Evolutionary conservation across 108 stramenopile genomes (phyloP), one percentile per base, ranked within the genome.

Genomic region (Nannochloropsis gaditana): DNA sequence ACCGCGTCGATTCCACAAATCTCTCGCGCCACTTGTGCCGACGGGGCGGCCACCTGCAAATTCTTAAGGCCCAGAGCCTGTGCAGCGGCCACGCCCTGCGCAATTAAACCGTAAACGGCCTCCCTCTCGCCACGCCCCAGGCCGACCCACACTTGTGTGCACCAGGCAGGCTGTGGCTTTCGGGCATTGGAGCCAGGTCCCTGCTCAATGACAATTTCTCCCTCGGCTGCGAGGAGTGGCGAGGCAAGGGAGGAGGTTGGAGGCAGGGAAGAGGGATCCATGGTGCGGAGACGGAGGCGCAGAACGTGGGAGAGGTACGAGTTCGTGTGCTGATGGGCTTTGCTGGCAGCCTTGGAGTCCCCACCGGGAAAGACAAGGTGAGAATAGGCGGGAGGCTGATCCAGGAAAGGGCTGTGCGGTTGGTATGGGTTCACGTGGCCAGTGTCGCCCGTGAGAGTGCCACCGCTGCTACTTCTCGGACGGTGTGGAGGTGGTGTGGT

Each of bases 331-430:
- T 73, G 59, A 73, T n/a, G n/a, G 4, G 59, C 59, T n/a, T n/a
- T 73, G n/a, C 59, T 73, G 59, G 59, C 59, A n/a, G 59, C 59
- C 59, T 73, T 73, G 59, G 59, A 15, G 59, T 73, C 59, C 19
- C 59, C 59, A n/a, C 59, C 59, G 4, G 59, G 59, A n/a, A 73
- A 73, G 6, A 73, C 59, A 73, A 73, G 59, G 59, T 73, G 59
- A n/a, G 59, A 73, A n/a, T 73, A 73, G 8, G 59, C 59, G 5
- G 59, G 59, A n/a, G 59, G 59, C 8, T 73, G 59, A n/a, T 73
- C 59, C n/a, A n/a, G 59, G 59, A 73, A 73, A 2, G 59, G 59
- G 3, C 59, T 73, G 15, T 73, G 19, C 19, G 59, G 59, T 73
- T 73, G 59, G 6, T 73, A 73, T 31, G 31, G 31, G 31, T 31